These are phyloP conservation scores for Boletus pseudopeckii DNA, from an alignment of 768 basidiomycete species.

Conservation along the genomic window DNA sequence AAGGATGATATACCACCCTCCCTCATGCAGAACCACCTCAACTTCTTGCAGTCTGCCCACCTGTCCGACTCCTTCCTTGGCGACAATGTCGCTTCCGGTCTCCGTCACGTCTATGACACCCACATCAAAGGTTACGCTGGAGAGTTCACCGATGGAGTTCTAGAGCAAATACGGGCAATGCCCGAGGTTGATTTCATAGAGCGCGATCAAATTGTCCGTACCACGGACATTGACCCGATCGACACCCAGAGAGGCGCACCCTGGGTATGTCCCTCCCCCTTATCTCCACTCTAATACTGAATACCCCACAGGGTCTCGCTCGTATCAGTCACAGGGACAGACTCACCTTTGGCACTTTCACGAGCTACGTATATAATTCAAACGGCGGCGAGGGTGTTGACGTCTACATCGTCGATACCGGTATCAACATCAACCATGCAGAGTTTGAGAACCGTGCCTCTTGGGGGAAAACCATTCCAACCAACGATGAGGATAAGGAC, in stretches of 20 bases:
- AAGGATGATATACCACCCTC: constrained; percentile 61
- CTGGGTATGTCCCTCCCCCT: constrained; percentile 57
- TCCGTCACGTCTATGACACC: constrained; percentile 75
- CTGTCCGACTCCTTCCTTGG: constrained; percentile 50
- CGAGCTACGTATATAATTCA: constrained; percentile 67
- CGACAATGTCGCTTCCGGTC: constrained; percentile 44
- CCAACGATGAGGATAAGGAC: constrained; percentile 80
- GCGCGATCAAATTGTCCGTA: constrained; percentile 88
- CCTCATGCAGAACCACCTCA: constrained; percentile 72
- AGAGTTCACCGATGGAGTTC: constrained; percentile 60
- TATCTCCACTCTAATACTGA: constrained; percentile 10
- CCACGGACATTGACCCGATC: constrained; percentile 34
- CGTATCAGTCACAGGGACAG: constrained; percentile 84
- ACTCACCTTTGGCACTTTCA: constrained; percentile 80
- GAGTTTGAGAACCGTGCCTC: constrained; percentile 87
- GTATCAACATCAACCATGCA: constrained; percentile 80
- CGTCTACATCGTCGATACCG: constrained; percentile 85
- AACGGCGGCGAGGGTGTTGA: constrained; percentile 91
- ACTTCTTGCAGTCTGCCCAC: constrained; percentile 67
- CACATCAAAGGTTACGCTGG: constrained; percentile 81
- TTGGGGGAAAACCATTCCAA: constrained; percentile 93
- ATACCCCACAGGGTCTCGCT: constrained; percentile 79
- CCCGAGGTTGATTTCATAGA: constrained; percentile 94
- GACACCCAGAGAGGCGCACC: constrained; percentile 66
- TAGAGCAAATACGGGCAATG: constrained; percentile 73